A percentile compares a stretch with the other conserved stretches of the same genome.
These are phyloP conservation scores for Huntiella savannae DNA, from an alignment of 2,329 filamentous ascomycete species.

Conservation along the genomic window DNA sequence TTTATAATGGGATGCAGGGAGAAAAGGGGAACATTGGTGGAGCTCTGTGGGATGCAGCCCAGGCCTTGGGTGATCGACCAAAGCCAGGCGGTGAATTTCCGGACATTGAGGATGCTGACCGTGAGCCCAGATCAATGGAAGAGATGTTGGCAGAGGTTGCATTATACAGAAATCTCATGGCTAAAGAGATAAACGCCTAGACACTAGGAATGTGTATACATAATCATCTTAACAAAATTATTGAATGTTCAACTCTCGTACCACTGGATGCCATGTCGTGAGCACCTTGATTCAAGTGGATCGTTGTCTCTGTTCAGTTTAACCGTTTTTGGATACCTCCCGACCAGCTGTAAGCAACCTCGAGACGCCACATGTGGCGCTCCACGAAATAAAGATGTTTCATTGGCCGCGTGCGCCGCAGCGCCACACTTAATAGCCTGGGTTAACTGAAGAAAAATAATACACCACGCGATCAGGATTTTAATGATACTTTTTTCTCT, in stretches of 20 bases:
- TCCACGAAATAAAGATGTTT: not conserved
- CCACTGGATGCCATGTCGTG: not conserved
- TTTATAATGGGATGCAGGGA: conserved; percentile 68
- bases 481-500: not conserved
- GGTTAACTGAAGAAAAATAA: not conserved
- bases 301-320: not conserved
- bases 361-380: conserved; percentile 3
- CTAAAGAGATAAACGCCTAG: not conserved
- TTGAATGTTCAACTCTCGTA: no score
- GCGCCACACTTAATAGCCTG: conserved; percentile 2
- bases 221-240: no score
- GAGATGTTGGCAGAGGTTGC: conserved; percentile 69
- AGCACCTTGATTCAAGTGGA: not conserved
- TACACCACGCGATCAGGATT: conserved; percentile 3
- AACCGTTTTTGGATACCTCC: not conserved
- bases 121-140: conserved; percentile 45
- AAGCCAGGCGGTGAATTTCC: conserved; percentile 40
- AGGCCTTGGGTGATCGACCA: conserved; percentile 21
- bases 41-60: conserved; percentile 37
- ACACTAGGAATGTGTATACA: no score
- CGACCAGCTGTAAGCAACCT: not conserved
- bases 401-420: not conserved
- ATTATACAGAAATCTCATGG: conserved; percentile 36
- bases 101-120: conserved; percentile 49
- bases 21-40: conserved; percentile 70